Conservation (phyloP, 805 yeast species). For the Candida wancherniae region DNA sequence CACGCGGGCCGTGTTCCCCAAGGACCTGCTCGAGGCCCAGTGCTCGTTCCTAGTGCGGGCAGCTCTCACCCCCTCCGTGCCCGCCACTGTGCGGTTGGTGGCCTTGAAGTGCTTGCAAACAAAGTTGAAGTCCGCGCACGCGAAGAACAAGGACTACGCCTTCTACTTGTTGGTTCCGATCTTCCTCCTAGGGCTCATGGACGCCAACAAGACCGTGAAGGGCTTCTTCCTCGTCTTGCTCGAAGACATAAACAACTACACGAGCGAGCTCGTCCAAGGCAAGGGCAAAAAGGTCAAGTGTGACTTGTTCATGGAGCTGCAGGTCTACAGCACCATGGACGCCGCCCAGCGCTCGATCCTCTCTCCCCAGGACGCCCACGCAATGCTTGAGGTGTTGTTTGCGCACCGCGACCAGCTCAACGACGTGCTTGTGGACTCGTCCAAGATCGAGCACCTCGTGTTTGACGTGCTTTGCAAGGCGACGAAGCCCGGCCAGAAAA, state of each 20-base stretch:
- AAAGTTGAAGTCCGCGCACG: conserved; percentile 23
- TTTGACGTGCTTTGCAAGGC: conserved; percentile 37
- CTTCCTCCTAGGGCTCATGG: conserved; percentile 49
- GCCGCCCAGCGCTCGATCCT: conserved; percentile 50
- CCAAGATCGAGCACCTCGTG: conserved; percentile 21
- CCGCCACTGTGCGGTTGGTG: conserved; percentile 50
- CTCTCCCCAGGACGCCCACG: conserved; percentile 61
- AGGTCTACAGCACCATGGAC: conserved; percentile 51
- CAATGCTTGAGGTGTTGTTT: conserved; percentile 25
- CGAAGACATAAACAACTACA: conserved; percentile 25
- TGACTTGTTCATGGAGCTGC: conserved; percentile 43
- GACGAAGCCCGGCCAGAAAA: conserved; percentile 43
- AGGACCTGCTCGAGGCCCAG: conserved; percentile 30
- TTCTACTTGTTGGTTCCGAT: conserved; percentile 55
- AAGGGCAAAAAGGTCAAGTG: conserved; percentile 31
- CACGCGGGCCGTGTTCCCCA: conserved; percentile 9
- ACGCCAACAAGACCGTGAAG: conserved; percentile 49
- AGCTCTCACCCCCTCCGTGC: conserved; percentile 53
- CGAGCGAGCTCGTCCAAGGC: conserved; percentile 28
- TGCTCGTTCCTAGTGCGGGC: conserved; percentile 59
- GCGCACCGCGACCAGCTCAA: conserved; percentile 13
- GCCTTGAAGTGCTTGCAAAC: conserved; percentile 39
- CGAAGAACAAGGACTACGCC: conserved; percentile 1
- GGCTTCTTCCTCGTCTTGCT: conserved; percentile 20
- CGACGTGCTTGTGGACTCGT: conserved; percentile 28